These are phyloP conservation scores for Penicillium sp. DNA, from an alignment of 2,329 filamentous ascomycete genomes.

Conservation along the genomic window DNA sequence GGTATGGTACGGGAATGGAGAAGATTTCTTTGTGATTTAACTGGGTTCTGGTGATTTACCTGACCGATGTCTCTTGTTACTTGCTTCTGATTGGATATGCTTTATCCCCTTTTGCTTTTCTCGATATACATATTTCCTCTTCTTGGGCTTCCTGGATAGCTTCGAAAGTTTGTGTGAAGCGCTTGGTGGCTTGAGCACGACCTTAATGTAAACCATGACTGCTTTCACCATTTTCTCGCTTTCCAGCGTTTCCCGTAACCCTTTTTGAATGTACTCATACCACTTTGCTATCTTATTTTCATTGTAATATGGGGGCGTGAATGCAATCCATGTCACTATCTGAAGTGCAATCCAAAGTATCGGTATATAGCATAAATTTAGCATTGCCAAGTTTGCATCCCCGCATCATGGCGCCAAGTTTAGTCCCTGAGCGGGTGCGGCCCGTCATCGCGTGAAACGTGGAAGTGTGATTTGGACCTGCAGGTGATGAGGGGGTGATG, in stretches of 20 bases:
- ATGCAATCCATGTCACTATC: not conserved
- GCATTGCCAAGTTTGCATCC: not conserved
- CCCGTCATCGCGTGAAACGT: not conserved
- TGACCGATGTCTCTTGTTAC: conserved; percentile 21
- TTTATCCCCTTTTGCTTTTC: conserved; percentile 20
- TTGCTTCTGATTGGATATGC: conserved; percentile 26
- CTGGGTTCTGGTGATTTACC: conserved; percentile 21
- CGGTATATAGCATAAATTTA: not conserved
- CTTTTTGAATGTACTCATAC: conserved; percentile 21
- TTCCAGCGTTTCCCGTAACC: conserved; percentile 21
- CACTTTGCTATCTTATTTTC: conserved; percentile 7
- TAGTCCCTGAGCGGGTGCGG: no score
- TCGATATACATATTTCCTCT: conserved; percentile 26
- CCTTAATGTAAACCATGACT: conserved; percentile 32
- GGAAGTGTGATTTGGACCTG: not conserved
- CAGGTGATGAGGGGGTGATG: not conserved
- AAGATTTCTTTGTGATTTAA: conserved; percentile 25
- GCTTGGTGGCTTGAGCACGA: conserved; percentile 30
- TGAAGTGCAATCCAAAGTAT: not conserved
- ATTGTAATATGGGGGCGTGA: conserved; percentile 9
- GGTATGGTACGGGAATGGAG: conserved; percentile 7
- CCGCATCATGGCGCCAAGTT: not conserved
- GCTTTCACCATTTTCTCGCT: conserved; percentile 22
- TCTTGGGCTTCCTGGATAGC: conserved; percentile 29
- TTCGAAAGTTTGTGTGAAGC: conserved; percentile 29